Base-by-base conservation (phyloP, 1,284 basidiomycete genomes). In the Takashimella koratensis region DNA sequence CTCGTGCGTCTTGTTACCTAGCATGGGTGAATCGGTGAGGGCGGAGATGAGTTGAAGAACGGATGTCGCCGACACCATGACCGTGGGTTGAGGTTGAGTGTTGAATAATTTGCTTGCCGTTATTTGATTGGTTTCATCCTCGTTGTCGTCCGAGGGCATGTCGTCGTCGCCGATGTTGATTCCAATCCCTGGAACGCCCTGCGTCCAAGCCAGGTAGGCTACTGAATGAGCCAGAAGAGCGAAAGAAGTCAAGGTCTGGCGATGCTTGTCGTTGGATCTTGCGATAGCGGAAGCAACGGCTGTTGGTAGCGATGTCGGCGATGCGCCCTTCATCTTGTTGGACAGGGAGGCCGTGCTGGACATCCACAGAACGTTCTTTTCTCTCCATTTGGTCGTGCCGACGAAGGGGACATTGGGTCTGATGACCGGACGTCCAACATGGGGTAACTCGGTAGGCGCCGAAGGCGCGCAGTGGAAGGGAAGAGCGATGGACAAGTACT, bases 191-290 rank as follows among this genome's bases (percentile, higher is more conserved):
- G 58, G 51, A 5, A 72, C 73, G 19, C 70, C 71, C 51, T 73
- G 71, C 3, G 64, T 66, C 63, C 64, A 71, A 3, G 71, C 73
- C 2, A 74, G 60, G 47, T 74, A 74, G 1, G 71, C 65, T 2
- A 73, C 54, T 0, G 68, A 69, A 46, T 70, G 68, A 4, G 66
- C 58, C 1, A 74, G 58, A 16, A 74, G 58, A 2, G 60, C 71
- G 43, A 68, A 73, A 3, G 68, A 59, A 6, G 60, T 66, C 12
- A 72, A 59, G 24, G 70, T 72, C 8, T 58, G 54, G 3, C 60
- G 62, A 42, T 71, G 66, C 43, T 71, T 73, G 39, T 23, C 47
- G 23, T 27, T 41, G 4, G 64, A 59, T 24, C 63, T 58, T 21
- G 48, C 43, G 2, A 61, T 20, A 19, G 52, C 51, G 4, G 44